Evolutionary conservation across 371 early-diverging fungal species (phyloP).

Genomic region (Mucor lusitanicus): DNA sequence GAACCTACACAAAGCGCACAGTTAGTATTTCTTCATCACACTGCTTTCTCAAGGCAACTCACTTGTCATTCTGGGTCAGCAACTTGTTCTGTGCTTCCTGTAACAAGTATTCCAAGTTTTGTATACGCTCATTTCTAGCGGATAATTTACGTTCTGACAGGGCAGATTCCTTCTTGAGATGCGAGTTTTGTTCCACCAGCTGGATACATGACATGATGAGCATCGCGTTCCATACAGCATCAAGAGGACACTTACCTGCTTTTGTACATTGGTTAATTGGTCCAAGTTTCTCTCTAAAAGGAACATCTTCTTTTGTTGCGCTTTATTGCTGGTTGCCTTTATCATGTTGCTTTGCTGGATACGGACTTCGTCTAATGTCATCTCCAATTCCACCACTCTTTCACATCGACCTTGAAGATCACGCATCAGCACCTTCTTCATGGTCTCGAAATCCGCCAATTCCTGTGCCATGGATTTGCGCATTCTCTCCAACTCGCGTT

Average conservation of each 20-base stretch:
- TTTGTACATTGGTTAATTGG: conserved; percentile 92
- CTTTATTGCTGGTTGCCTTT: conserved; percentile 77
- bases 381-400: conserved; percentile 92
- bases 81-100: conserved; percentile 76
- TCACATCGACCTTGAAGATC: conserved; percentile 96
- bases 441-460: conserved; percentile 92
- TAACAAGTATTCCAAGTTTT: conserved; percentile 79
- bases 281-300: conserved; percentile 94
- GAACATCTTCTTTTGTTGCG: conserved; percentile 92
- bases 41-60: not conserved
- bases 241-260: conserved; percentile 54
- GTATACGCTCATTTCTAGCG: conserved; percentile 92
- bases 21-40: not conserved
- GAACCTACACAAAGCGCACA: conserved; percentile 34
- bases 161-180: conserved; percentile 89
- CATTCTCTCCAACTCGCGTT: conserved; percentile 86
- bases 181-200: conserved; percentile 92
- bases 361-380: conserved; percentile 89
- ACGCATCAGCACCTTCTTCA: conserved; percentile 96
- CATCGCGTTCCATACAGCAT: not conserved
- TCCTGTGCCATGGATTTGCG: conserved; percentile 91
- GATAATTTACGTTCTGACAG: conserved; percentile 88
- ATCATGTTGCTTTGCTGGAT: conserved; percentile 86
- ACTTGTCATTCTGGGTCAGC: conserved; percentile 77
- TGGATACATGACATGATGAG: conserved; percentile 15